These are phyloP conservation scores for Xylaria sp. DNA, from an alignment of 495 filamentous ascomycete genomes.

Conservation along the genomic window DNA sequence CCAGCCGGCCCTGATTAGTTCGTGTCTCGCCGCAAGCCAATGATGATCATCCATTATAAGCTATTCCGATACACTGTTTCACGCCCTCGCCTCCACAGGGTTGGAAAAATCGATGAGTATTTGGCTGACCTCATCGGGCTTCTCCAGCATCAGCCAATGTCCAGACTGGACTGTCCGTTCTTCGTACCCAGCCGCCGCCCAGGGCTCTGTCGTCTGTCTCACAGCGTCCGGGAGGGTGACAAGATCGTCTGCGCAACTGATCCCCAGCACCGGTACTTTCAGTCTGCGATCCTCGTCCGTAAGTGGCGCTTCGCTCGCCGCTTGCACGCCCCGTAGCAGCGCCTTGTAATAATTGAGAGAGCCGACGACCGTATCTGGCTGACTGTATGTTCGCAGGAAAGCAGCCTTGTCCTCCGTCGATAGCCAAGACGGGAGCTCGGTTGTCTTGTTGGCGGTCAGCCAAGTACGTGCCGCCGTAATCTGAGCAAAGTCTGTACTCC, in stretches of 20 bases:
- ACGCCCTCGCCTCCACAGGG: neutral
- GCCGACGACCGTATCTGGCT: neutral
- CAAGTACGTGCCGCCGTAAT: slow-evolving; percentile 9
- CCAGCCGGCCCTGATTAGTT: neutral
- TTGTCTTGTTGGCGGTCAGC: neutral
- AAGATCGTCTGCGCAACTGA: neutral
- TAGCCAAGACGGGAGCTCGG: slow-evolving; percentile 1
- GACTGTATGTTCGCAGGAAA: neutral
- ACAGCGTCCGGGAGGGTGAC: neutral
- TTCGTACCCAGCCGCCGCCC: neutral
- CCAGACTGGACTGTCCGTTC: neutral
- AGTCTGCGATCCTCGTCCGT: neutral
- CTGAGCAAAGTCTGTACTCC: neutral
- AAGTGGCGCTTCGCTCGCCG: neutral
- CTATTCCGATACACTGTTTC: neutral
- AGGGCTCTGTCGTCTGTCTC: neutral
- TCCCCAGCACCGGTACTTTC: neutral
- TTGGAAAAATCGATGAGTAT: slow-evolving; percentile 17
- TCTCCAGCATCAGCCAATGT: slow-evolving; percentile 15
- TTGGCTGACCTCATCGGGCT: neutral
- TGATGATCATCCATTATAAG: neutral
- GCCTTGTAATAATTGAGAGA: slow-evolving; percentile 17
- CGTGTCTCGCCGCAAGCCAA: neutral
- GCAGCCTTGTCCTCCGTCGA: neutral
- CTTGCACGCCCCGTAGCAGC: neutral